Conservation (phyloP, 768 basidiomycete species). For the Phlegmacium glaucopus region DNA sequence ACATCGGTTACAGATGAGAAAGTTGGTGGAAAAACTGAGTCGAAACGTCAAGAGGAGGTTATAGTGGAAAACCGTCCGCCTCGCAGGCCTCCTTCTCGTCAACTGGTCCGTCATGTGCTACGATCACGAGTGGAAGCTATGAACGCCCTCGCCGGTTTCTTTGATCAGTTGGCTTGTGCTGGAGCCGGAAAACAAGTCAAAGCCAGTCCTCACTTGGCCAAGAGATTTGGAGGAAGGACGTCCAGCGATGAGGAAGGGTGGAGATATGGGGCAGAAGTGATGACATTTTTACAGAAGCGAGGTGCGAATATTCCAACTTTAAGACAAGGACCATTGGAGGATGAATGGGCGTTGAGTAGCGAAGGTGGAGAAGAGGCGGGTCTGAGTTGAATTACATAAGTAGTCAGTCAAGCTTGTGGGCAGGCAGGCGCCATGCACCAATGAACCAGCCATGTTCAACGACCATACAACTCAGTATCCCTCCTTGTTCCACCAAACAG, state of each 20-base stretch:
- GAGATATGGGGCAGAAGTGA: slow-evolving; percentile 68
- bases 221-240: slow-evolving; percentile 44
- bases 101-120: slow-evolving; percentile 86
- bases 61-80: slow-evolving; percentile 33
- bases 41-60: slow-evolving; percentile 34
- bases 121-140: slow-evolving; percentile 83
- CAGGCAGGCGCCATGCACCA: too few relatives aligned
- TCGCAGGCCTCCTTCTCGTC: slow-evolving; percentile 68
- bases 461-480: not conserved
- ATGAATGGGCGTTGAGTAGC: slow-evolving; percentile 74
- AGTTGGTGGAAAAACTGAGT: slow-evolving; percentile 18
- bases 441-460: slow-evolving; percentile 1
- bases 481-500: not conserved
- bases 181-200: slow-evolving; percentile 37
- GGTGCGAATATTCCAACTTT: slow-evolving; percentile 70
- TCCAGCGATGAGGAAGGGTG: slow-evolving; percentile 41
- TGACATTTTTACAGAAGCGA: slow-evolving; percentile 60
- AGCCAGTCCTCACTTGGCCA: slow-evolving; percentile 46
- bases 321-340: slow-evolving; percentile 43
- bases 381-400: slow-evolving; percentile 3
- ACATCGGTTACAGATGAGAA: slow-evolving; percentile 13
- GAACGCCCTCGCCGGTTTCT: slow-evolving; percentile 67
- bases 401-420: too few relatives aligned
- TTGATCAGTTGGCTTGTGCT: slow-evolving; percentile 55
- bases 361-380: slow-evolving; percentile 44